Conservation (phyloP, 1,284 basidiomycete genomes). For the Vanrija sp. region DNA sequence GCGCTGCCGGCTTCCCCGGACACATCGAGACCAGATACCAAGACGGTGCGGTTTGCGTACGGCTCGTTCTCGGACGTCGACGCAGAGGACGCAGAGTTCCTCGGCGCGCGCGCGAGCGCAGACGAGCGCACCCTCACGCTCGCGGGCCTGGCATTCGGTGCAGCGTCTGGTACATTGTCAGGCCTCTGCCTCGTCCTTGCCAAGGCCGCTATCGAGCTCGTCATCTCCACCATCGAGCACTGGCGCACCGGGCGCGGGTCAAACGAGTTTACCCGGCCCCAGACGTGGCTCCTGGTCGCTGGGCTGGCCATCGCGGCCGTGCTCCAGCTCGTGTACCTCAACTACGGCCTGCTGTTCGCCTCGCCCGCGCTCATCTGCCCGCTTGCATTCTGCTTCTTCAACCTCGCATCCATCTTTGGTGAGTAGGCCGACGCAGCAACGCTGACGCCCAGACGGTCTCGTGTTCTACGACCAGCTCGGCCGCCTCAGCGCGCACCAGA, state of each 20-base stretch:
- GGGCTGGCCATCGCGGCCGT: conserved; percentile 38
- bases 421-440: conserved; percentile 12
- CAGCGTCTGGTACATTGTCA: conserved; percentile 83
- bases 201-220: conserved; percentile 87
- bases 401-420: conserved; percentile 77
- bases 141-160: conserved; percentile 81
- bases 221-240: conserved; percentile 67
- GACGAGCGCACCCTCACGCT: conserved; percentile 59
- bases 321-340: conserved; percentile 76
- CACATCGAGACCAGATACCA: conserved; percentile 5
- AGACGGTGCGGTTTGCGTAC: conserved; percentile 6
- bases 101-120: conserved; percentile 1
- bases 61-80: not conserved
- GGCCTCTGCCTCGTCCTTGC: conserved; percentile 92
- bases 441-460: conserved; percentile 55
- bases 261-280: conserved; percentile 70
- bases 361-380: conserved; percentile 89
- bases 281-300: conserved; percentile 43
- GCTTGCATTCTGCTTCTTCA: conserved; percentile 94
- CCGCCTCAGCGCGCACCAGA: conserved; percentile 63
- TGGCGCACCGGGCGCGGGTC: conserved; percentile 54
- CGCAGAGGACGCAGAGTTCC: conserved; percentile 1
- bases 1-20: no score
- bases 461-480: conserved; percentile 89
- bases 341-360: conserved; percentile 78